These are phyloP conservation scores for Mortierella sp. DNA, from an alignment of 371 early-diverging fungal species.

Conservation along the genomic window DNA sequence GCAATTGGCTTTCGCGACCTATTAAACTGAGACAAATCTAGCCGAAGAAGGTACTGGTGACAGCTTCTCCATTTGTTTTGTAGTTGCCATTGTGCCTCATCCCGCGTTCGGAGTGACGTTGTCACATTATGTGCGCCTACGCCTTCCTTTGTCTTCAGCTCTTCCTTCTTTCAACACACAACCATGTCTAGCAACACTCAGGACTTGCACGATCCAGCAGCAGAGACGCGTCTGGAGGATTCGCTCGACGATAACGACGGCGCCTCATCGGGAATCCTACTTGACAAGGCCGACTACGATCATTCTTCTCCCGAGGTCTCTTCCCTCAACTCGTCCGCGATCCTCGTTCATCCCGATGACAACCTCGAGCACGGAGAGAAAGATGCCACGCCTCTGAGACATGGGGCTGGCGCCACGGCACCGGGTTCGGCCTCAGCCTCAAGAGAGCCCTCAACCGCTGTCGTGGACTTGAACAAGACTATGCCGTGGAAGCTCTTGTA, in stretches of 20 bases:
- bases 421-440: slow-evolving; percentile 7
- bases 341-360: slow-evolving; percentile 36
- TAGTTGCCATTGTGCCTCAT: no score
- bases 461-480: slow-evolving; percentile 47
- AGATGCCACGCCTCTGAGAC: not conserved
- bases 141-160: no score
- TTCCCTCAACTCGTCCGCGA: slow-evolving; percentile 41
- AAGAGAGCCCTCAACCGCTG: slow-evolving; percentile 22
- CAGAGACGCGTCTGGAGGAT: slow-evolving; percentile 29
- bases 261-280: slow-evolving; percentile 34
- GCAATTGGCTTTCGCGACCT: no score
- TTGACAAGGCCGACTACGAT: slow-evolving; percentile 38
- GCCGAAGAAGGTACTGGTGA: no score
- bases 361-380: slow-evolving; percentile 7
- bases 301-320: slow-evolving; percentile 38
- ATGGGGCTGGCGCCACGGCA: not conserved
- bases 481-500: slow-evolving; percentile 53
- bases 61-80: no score
- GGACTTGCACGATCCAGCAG: slow-evolving; percentile 34
- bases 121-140: no score
- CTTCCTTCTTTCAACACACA: no score
- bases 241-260: slow-evolving; percentile 36
- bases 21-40: no score
- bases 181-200: slow-evolving; percentile 32
- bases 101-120: no score